Evolutionary conservation across 345 rosid species (phyloP), one percentile per base, ranked within the genome.

Genomic region (Populus alba): DNA sequence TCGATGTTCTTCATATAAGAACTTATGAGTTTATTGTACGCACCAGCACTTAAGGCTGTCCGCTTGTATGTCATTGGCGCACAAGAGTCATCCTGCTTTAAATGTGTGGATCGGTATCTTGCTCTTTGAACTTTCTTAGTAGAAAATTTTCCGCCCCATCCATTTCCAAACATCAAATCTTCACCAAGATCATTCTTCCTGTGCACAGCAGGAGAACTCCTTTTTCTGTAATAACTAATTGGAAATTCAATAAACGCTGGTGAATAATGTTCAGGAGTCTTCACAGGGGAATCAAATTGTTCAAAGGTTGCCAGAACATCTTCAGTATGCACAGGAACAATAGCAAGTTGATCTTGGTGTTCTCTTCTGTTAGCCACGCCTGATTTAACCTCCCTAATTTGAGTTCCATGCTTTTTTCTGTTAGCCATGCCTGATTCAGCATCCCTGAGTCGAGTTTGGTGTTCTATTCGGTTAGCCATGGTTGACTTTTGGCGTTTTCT

Each of bases 1-100:
- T 92, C 93, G 49, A 92, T 90, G 73, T 87, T 92, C 83, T 83
- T 94, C 95, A 96, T 91, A 77, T 89, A 91, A 2, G 92, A 86
- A 76, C 83, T 84, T 63, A 96, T 92, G 41, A 96, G 83, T 78
- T 90, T 90, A 83, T 86, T 86, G 79, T 90, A 96, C 1, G 93
- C 92, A 68, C 94, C 94, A 0, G 93, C 91, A 77, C 93, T 91
- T 47, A 96, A 78, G 9, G 95, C 81, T 73, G 81, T 81, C 75
- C 79, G 88, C 77, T 70, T 92, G 45, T 67, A 81, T 22, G 83
- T 78, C 70, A 45, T 31, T 68, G 80, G 78, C 74, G 83, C 90
- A 69, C 82, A 73, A 66, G 49, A 77, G 70, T 73, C 75, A 25
- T 75, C 72, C 55, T 76, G 82, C 75, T 69, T 87, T 23, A 74